phyloP scores from a whole-genome alignment of 768 basidiomycete species.

The Boletus subcaerulescens region DNA sequence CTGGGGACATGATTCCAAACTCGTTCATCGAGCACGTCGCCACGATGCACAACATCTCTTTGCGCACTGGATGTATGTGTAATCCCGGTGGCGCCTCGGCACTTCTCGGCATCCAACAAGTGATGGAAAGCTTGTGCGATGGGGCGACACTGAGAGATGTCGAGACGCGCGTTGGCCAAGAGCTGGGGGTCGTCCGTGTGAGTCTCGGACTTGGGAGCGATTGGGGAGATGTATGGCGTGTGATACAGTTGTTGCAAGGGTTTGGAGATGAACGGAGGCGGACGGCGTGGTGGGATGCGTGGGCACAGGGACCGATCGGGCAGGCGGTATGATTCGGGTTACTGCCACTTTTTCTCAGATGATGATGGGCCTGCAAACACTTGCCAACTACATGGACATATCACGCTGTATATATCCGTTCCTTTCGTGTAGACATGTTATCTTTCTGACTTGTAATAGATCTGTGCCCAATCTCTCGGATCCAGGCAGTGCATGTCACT shows the following conservation, averaged over 20 bases:
- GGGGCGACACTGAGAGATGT: slow-evolving; percentile 63
- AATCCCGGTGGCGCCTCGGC: slow-evolving; percentile 81
- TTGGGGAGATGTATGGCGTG: slow-evolving; percentile 69
- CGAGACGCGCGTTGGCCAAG: slow-evolving; percentile 56
- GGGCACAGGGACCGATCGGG: slow-evolving; percentile 32
- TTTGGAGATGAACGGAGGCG: slow-evolving; percentile 42
- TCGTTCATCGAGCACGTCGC: slow-evolving; percentile 74
- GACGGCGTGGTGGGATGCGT: slow-evolving; percentile 40
- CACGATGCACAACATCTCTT: slow-evolving; percentile 59
- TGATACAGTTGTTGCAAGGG: slow-evolving; percentile 47
- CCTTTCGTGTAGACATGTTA: too few species aligned
- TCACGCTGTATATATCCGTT: too few species aligned
- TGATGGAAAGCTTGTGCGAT: slow-evolving; percentile 59
- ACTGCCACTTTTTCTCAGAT: neutral
- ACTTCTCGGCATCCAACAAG: slow-evolving; percentile 59
- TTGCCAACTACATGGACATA: too few species aligned
- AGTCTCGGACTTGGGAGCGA: slow-evolving; percentile 79
- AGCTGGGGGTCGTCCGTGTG: slow-evolving; percentile 72
- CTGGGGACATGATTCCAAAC: slow-evolving; percentile 64
- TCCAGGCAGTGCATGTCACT: too few species aligned
- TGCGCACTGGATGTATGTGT: slow-evolving; percentile 86
- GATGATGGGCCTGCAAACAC: too few species aligned
- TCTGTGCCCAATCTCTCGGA: too few species aligned
- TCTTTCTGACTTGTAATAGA: too few species aligned
- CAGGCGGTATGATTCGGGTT: slow-evolving; percentile 29